Evolutionary conservation across 805 yeast genomes (phyloP).

Genomic region (Dipodascopsis uninucleata): DNA sequence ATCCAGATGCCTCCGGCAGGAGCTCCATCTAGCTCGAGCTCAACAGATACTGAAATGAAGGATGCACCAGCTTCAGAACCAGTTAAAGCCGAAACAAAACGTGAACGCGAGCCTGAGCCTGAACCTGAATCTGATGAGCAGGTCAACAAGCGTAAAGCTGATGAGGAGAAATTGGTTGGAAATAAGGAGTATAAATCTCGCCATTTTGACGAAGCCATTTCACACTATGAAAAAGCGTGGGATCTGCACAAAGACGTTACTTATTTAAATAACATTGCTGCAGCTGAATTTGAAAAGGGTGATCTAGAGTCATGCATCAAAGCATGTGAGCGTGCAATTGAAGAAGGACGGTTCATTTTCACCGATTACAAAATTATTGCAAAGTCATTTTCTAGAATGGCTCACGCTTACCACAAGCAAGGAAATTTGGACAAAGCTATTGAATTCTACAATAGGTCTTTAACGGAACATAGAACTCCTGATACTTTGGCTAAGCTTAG

Average conservation of each 20-base stretch:
- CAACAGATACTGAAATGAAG: slow-evolving; percentile 32
- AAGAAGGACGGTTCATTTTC: slow-evolving; percentile 81
- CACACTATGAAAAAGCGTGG: slow-evolving; percentile 81
- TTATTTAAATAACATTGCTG: slow-evolving; percentile 91
- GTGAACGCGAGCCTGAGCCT: slow-evolving; percentile 33
- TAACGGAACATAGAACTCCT: slow-evolving; percentile 96
- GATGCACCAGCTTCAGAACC: slow-evolving; percentile 32
- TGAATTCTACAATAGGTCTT: slow-evolving; percentile 77
- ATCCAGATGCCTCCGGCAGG: slow-evolving; percentile 36
- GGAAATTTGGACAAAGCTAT: slow-evolving; percentile 71
- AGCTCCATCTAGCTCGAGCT: slow-evolving; percentile 22
- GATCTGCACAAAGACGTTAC: slow-evolving; percentile 78
- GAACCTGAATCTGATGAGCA: slow-evolving; percentile 38
- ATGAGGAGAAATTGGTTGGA: slow-evolving; percentile 72
- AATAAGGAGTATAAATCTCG: slow-evolving; percentile 80
- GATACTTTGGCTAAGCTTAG: slow-evolving; percentile 86
- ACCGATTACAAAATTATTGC: slow-evolving; percentile 91
- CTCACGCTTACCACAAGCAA: slow-evolving; percentile 72
- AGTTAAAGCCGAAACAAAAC: slow-evolving; percentile 26
- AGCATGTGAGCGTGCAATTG: slow-evolving; percentile 80
- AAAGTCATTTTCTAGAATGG: slow-evolving; percentile 89
- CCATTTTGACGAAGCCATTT: slow-evolving; percentile 91
- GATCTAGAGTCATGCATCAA: slow-evolving; percentile 80
- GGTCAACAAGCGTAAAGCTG: slow-evolving; percentile 37
- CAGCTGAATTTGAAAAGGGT: slow-evolving; percentile 95